These are phyloP conservation scores for Penicillium dipodomyicola DNA, from an alignment of 495 filamentous ascomycete species.

Conservation along the genomic window DNA sequence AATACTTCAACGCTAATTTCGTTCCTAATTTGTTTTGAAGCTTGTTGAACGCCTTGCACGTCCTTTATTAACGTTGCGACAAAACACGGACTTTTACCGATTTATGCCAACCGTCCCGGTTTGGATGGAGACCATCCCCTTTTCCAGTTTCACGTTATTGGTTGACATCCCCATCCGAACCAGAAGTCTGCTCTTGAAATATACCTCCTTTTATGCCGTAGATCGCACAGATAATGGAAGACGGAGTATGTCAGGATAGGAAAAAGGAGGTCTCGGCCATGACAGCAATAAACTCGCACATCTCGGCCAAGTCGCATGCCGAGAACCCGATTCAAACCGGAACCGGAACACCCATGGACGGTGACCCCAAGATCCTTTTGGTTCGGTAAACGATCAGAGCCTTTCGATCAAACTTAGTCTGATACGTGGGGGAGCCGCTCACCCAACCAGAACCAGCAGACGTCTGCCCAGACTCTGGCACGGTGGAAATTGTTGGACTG, in stretches of 20 bases:
- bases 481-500: not conserved
- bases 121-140: slow-evolving; percentile 3
- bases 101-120: slow-evolving; percentile 7
- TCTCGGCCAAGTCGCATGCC: slow-evolving; percentile 20
- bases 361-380: slow-evolving; percentile 5
- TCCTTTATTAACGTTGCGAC: not conserved
- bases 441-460: slow-evolving; percentile 21
- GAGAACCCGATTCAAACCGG: slow-evolving; percentile 19
- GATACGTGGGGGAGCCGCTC: slow-evolving; percentile 17
- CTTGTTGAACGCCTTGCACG: slow-evolving; percentile 8
- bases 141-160: not conserved
- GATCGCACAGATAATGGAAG: not conserved
- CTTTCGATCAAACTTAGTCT: slow-evolving; percentile 20
- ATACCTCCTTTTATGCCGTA: not conserved
- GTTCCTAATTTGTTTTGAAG: slow-evolving; percentile 15
- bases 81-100: not conserved
- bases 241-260: not conserved
- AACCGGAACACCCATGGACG: not conserved
- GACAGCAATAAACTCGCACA: slow-evolving; percentile 2
- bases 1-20: slow-evolving; percentile 6
- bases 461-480: slow-evolving; percentile 12
- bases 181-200: not conserved
- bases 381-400: slow-evolving; percentile 19
- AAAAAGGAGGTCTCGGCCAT: not conserved
- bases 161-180: not conserved